Conservation (phyloP, 2,329 filamentous ascomycete species). For the Orbilia oligospora region DNA sequence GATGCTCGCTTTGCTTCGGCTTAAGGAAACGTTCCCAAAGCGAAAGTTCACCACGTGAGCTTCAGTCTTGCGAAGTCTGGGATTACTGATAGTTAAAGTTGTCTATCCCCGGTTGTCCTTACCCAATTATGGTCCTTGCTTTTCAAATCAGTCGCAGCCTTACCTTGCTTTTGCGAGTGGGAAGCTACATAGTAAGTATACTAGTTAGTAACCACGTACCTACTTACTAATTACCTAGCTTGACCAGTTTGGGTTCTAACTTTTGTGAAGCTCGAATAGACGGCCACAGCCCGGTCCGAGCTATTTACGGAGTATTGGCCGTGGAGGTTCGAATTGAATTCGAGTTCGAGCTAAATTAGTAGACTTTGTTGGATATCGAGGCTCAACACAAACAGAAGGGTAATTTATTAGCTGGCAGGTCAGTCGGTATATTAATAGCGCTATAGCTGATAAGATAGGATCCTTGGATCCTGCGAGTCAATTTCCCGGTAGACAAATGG, state of each 20-base stretch:
- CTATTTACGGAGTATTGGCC: too few relatives aligned
- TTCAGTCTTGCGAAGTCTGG: not conserved
- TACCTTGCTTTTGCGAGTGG: not conserved
- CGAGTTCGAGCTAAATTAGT: not conserved
- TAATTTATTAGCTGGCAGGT: too few relatives aligned
- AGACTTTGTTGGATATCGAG: conserved; percentile 5
- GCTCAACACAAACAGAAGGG: not conserved
- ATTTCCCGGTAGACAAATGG: not conserved
- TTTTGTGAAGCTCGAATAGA: not conserved
- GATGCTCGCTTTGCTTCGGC: conserved; percentile 61
- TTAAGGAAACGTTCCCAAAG: conserved; percentile 30
- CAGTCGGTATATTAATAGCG: not conserved
- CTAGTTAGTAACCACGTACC: too few relatives aligned
- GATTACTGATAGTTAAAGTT: conserved; percentile 5
- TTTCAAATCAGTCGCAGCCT: conserved; percentile 32
- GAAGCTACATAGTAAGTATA: not conserved
- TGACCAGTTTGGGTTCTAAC: conserved; percentile 10
- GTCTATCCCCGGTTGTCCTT: not conserved
- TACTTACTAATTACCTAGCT: too few relatives aligned
- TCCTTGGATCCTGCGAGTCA: not conserved
- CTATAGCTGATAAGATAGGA: too few relatives aligned
- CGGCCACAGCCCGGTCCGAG: too few relatives aligned
- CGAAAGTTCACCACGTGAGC: conserved; percentile 41
- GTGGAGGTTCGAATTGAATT: too few relatives aligned
- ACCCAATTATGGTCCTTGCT: conserved; percentile 28